Conservation (phyloP, 371 early-diverging fungal species). For the Capillidium rhysosporum region DNA sequence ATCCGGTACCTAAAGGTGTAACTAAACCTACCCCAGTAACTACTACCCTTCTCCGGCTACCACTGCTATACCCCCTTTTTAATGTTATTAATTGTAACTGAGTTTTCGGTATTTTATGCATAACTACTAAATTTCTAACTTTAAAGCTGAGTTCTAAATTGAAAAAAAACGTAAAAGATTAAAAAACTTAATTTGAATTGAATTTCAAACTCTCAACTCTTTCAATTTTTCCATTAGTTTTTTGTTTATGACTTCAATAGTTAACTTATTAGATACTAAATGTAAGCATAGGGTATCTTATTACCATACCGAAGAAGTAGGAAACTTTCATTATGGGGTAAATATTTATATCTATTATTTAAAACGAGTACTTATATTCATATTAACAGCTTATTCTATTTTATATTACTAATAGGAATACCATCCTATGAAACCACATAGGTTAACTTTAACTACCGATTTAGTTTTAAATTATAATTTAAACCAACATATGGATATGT, state of each 20-base stretch:
- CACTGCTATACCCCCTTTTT: too few species aligned
- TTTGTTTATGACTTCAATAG: neutral
- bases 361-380: neutral
- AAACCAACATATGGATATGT: conserved; percentile 72
- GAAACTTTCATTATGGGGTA: conserved; percentile 80
- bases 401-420: conserved; percentile 21
- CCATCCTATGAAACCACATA: conserved; percentile 97
- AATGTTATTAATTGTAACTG: too few species aligned
- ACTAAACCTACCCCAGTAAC: conserved; percentile 92
- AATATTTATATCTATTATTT: conserved; percentile 4
- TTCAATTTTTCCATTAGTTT: too few species aligned
- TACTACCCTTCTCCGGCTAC: conserved; percentile 47
- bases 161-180: too few species aligned
- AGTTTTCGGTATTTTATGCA: too few species aligned
- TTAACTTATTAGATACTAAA: conserved; percentile 10
- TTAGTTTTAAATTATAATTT: conserved; percentile 72
- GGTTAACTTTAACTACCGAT: conserved; percentile 78
- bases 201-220: too few species aligned
- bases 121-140: too few species aligned
- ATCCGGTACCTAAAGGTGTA: conserved; percentile 71
- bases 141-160: too few species aligned
- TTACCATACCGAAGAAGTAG: conserved; percentile 70
- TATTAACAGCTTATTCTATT: conserved; percentile 1
- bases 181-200: too few species aligned
- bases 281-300: conserved; percentile 52